These are phyloP conservation scores for Polyrhizophydium stewartii DNA, from an alignment of 371 early-diverging fungal species.

Conservation along the genomic window DNA sequence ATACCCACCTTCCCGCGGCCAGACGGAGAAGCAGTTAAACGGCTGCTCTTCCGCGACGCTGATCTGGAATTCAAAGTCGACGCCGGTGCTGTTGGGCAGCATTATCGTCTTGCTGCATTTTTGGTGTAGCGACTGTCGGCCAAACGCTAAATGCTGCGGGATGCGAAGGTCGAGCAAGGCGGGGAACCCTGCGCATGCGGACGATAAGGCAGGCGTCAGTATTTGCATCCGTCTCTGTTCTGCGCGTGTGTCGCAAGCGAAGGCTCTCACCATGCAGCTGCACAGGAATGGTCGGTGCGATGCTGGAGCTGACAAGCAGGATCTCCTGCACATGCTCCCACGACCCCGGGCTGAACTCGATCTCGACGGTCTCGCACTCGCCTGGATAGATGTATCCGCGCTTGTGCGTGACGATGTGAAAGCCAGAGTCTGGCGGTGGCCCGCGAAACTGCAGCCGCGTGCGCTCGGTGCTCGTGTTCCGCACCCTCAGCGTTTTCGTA, in stretches of 20 bases:
- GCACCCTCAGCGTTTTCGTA: background rate
- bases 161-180: constrained; percentile 1
- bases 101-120: constrained; percentile 2
- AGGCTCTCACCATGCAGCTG: too few species aligned
- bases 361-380: constrained; percentile 10
- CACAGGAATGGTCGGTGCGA: too few species aligned
- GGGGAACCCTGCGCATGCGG: constrained; percentile 3
- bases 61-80: constrained; percentile 11
- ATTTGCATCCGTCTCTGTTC: too few species aligned
- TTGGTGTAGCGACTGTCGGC: background rate
- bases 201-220: too few species aligned
- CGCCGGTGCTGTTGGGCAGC: constrained; percentile 4
- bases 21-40: constrained; percentile 8
- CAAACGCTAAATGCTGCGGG: constrained; percentile 10
- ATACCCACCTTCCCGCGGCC: constrained; percentile 3
- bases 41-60: constrained; percentile 5
- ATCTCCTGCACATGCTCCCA: constrained; percentile 5
- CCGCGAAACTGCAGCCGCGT: background rate
- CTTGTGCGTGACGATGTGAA: constrained; percentile 5
- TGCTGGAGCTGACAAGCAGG: constrained; percentile 6
- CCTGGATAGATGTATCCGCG: constrained; percentile 9
- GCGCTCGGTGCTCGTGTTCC: background rate
- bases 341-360: constrained; percentile 3
- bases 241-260: too few species aligned
- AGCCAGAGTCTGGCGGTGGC: background rate